These are phyloP conservation scores for Trichoderma koningii DNA, from an alignment of 2,329 filamentous ascomycete species.

Conservation along the genomic window DNA sequence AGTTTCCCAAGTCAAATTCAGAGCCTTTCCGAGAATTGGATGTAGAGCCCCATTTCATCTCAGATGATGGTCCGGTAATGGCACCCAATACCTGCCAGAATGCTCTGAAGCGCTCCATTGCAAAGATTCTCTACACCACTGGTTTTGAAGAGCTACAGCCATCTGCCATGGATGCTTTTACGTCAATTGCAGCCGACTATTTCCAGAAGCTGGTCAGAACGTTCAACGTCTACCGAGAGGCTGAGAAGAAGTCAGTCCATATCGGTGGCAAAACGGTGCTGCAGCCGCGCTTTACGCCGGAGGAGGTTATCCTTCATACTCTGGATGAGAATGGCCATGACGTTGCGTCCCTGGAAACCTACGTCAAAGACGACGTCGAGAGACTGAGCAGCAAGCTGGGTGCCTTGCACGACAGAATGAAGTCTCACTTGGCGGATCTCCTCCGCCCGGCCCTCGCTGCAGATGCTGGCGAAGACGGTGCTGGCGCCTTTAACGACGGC, in stretches of 20 bases:
- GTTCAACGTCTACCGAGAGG: slow-evolving; percentile 79
- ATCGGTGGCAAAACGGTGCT: slow-evolving; percentile 38
- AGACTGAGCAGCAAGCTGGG: slow-evolving; percentile 75
- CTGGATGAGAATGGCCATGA: slow-evolving; percentile 83
- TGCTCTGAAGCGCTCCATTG: slow-evolving; percentile 85
- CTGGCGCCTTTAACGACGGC: slow-evolving; percentile 89
- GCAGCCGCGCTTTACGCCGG: slow-evolving; percentile 72
- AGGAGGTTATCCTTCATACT: slow-evolving; percentile 86
- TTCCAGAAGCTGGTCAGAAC: slow-evolving; percentile 81
- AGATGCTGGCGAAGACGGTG: slow-evolving; percentile 79
- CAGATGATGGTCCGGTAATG: slow-evolving; percentile 86
- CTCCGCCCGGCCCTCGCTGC: slow-evolving; percentile 79
- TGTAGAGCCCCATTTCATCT: slow-evolving; percentile 83
- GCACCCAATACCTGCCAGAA: slow-evolving; percentile 78
- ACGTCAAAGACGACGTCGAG: slow-evolving; percentile 93
- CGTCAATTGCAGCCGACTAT: slow-evolving; percentile 85
- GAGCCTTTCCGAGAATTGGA: slow-evolving; percentile 87
- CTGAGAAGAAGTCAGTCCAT: slow-evolving; percentile 68
- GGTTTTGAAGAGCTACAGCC: slow-evolving; percentile 98
- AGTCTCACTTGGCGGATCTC: slow-evolving; percentile 86
- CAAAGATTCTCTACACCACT: slow-evolving; percentile 92
- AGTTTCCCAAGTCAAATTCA: slow-evolving; percentile 94
- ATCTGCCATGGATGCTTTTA: slow-evolving; percentile 85
- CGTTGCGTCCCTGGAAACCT: slow-evolving; percentile 76
- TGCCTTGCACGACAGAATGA: slow-evolving; percentile 92